Evolutionary conservation across 2,329 filamentous ascomycete genomes (phyloP), one percentile per base, ranked within the genome.

Genomic region (Fusarium brevicatenulatum): DNA sequence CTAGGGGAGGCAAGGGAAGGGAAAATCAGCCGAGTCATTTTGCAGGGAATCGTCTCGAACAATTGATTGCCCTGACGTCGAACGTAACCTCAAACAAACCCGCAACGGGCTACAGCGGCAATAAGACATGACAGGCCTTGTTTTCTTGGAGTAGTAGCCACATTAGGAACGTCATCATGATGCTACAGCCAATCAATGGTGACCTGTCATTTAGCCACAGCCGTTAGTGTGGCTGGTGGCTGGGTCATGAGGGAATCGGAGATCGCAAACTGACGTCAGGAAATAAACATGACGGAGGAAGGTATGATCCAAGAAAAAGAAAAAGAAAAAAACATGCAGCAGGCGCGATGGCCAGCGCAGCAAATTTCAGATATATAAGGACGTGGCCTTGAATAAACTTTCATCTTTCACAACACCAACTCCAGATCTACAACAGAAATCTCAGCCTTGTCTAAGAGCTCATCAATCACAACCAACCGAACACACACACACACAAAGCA

Each of bases 261-360:
- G 58, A 71, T 65, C 39, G 58, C 52, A 58, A 61, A 63, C 63
- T 74, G 71, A 74, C 71, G 71, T 73, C 71, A 71, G 70, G 66
- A 37, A 58, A 37, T 46, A 59, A 59, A 47, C 53, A 70, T 73
- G 62, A 63, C 59, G 66, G 36, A 46, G 39, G 32, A 46, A 73
- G 55, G 71, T 36, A 49, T 46, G 62, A 60, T 50, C 46, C 47
- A 67, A 57, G 56, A 64, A 30, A 47, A 60, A 53, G 19, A 65
- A 18, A 62, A 42, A 54, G 21, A 55, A 58, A 60, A 15, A 42
- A 66, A 34, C 55, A 53, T 66, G 55, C 49, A 65, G 23, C 54
- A 69, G 25, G 53, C 5, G 39, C 47, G 39, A 56, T 42, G 52
- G 32, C 30, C 54, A 62, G 54, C 37, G 11, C 44, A 47, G 42